A percentile compares a stretch with the other conserved stretches of the same genome.
Evolutionary conservation across 2,329 filamentous ascomycete genomes (phyloP).

Genomic region (Nectriaceae sp.): DNA sequence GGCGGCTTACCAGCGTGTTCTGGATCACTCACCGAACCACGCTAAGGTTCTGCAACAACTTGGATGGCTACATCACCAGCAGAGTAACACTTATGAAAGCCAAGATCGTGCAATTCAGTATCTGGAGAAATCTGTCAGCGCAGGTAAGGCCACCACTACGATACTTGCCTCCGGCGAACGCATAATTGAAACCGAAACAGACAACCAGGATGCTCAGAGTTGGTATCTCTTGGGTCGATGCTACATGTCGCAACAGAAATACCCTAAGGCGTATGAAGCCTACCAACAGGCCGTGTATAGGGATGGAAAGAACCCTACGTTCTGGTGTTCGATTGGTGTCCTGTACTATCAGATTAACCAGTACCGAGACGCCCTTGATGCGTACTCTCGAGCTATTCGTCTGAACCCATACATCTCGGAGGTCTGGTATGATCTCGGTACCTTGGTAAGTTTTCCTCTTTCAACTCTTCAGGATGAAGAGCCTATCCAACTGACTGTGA

Average conservation of each 20-base stretch:
- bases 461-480: neutral
- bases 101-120: constrained; percentile 98
- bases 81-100: constrained; percentile 86
- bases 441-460: constrained; percentile 66
- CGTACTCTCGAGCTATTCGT: constrained; percentile 94
- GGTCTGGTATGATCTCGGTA: constrained; percentile 98
- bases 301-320: constrained; percentile 95
- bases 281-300: constrained; percentile 99
- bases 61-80: constrained; percentile 96
- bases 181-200: constrained; percentile 49
- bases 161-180: no score
- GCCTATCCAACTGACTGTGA: neutral
- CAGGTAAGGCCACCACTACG: no score
- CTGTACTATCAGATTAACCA: constrained; percentile 99
- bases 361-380: constrained; percentile 95
- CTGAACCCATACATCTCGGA: constrained; percentile 98
- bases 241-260: constrained; percentile 99
- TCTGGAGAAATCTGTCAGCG: constrained; percentile 91
- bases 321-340: constrained; percentile 99
- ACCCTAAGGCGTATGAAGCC: constrained; percentile 96
- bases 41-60: constrained; percentile 98
- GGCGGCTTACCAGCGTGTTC: constrained; percentile 85
- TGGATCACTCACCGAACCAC: constrained; percentile 93
- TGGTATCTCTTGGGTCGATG: constrained; percentile 98
- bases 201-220: constrained; percentile 93